phyloP scores from a whole-genome alignment of 139 green algal genomes.

The Limnomonas spitsbergensis region DNA sequence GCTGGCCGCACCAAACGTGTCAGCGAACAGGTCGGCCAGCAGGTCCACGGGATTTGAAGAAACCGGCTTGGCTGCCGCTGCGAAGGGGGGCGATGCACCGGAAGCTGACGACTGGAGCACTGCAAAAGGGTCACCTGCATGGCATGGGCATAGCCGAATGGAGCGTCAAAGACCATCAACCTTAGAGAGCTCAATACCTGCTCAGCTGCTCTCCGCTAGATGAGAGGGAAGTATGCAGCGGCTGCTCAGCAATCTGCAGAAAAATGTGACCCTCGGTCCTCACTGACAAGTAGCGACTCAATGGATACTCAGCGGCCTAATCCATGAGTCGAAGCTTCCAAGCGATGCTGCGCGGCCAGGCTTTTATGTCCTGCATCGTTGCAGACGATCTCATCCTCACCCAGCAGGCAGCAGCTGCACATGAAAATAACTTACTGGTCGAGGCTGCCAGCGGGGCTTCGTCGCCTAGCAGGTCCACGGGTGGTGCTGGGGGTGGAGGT shows the following conservation, averaged over 20 bases:
- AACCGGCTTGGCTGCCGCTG: conserved; percentile 14
- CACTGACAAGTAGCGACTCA: no score
- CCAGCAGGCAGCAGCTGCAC: conserved; percentile 1
- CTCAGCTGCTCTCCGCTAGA: no score
- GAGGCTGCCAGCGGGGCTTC: neutral
- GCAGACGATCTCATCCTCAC: neutral
- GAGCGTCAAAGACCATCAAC: no score
- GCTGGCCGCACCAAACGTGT: neutral
- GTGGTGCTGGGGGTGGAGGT: neutral
- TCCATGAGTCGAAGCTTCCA: no score
- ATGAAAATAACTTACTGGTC: neutral
- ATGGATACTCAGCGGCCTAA: no score
- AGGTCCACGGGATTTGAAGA: conserved; percentile 43
- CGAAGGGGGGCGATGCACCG: neutral
- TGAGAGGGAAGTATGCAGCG: no score
- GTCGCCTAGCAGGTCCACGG: neutral
- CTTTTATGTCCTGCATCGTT: no score
- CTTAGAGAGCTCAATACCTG: no score
- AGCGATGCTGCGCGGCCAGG: no score
- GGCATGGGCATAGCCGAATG: no score
- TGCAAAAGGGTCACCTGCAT: neutral
- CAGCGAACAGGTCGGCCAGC: conserved; percentile 53
- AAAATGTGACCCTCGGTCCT: no score
- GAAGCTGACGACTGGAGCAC: neutral
- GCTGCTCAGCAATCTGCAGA: no score